Conservation (phyloP, 176 grass and related monocot genomes). For the Secale cereale region DNA sequence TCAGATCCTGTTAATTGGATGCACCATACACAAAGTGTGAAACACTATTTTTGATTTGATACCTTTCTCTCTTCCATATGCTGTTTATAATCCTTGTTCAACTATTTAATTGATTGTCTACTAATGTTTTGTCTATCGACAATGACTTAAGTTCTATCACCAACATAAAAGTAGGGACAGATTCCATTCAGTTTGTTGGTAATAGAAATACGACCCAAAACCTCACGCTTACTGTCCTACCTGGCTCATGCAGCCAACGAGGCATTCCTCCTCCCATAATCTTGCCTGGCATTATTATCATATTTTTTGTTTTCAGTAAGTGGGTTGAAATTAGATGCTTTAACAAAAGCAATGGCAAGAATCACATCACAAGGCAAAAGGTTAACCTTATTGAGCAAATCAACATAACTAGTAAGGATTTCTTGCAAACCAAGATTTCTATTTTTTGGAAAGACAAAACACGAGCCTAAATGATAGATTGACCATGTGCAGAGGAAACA, state of each 20-base stretch:
- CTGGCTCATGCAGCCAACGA: not conserved
- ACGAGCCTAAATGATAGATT: not conserved
- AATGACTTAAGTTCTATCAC: not conserved
- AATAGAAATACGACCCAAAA: not conserved
- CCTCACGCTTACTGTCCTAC: not conserved
- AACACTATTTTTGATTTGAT: slow-evolving; percentile 3
- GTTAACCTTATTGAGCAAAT: not conserved
- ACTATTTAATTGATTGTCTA: slow-evolving; percentile 7
- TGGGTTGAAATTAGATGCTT: not conserved
- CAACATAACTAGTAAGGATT: not conserved
- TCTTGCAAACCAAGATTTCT: not conserved
- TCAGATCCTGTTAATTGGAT: slow-evolving; percentile 6
- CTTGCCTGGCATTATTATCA: slow-evolving; percentile 4
- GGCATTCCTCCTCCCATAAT: not conserved
- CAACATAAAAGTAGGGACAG: not conserved
- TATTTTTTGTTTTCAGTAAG: slow-evolving; percentile 11
- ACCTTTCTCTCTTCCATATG: not conserved
- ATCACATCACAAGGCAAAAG: not conserved
- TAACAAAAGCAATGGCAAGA: not conserved
- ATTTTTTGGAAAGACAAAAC: not conserved
- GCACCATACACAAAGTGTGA: not conserved
- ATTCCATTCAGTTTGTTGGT: slow-evolving; percentile 15
- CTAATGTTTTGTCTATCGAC: not conserved
- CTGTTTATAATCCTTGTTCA: not conserved
- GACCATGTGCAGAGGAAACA: slow-evolving; percentile 22